Percentiles rank a stretch among this genome's conserved stretches.
Evolutionary conservation across 2,329 filamentous ascomycete species (phyloP).

Genomic region (Calonectria ilicicola): DNA sequence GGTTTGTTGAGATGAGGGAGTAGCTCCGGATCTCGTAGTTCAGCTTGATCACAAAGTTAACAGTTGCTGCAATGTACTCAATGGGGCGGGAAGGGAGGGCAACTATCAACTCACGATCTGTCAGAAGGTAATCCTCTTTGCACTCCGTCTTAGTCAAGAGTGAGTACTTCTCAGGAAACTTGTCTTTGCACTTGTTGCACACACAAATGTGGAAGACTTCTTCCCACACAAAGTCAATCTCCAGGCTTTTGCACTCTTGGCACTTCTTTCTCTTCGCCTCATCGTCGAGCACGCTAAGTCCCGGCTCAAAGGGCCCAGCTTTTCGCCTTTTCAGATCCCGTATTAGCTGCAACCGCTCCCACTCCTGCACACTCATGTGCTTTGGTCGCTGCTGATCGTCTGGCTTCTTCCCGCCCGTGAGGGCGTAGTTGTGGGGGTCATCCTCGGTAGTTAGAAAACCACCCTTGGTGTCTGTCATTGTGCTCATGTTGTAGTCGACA

Average conservation of each 20-base stretch:
- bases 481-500: slow-evolving; percentile 97
- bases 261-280: slow-evolving; percentile 78
- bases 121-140: slow-evolving; percentile 93
- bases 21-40: slow-evolving; percentile 88
- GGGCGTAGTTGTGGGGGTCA: slow-evolving; percentile 88
- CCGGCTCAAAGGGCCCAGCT: slow-evolving; percentile 88
- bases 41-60: slow-evolving; percentile 64
- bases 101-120: slow-evolving; percentile 76
- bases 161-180: slow-evolving; percentile 90
- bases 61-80: neutral
- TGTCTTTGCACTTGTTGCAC: slow-evolving; percentile 89
- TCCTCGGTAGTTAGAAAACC: slow-evolving; percentile 93
- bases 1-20: slow-evolving; percentile 89
- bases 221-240: slow-evolving; percentile 97
- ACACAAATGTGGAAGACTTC: slow-evolving; percentile 83
- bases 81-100: too few species aligned
- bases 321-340: slow-evolving; percentile 78
- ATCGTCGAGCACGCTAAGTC: slow-evolving; percentile 79
- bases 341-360: slow-evolving; percentile 86
- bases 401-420: slow-evolving; percentile 57
- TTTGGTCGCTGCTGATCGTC: slow-evolving; percentile 75
- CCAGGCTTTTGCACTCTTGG: slow-evolving; percentile 82
- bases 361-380: slow-evolving; percentile 90
- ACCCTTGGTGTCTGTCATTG: slow-evolving; percentile 98
- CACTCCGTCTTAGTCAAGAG: slow-evolving; percentile 97